These are phyloP conservation scores for Saccharomycopsis oosterbeekiorum DNA, from an alignment of 805 yeast species.

Conservation along the genomic window DNA sequence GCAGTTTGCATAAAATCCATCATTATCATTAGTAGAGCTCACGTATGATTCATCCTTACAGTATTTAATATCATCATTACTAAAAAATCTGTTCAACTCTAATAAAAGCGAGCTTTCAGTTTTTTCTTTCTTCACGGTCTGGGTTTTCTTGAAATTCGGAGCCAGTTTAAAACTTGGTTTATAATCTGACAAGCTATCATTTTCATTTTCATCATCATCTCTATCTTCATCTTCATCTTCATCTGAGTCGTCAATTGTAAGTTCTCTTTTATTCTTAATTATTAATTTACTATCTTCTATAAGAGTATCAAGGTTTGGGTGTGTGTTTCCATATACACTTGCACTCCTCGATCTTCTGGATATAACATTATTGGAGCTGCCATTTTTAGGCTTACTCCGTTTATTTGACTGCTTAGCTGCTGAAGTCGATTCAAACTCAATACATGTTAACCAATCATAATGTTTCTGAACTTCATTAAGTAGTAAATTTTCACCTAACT, in stretches of 20 bases:
- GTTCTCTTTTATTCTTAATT: neutral
- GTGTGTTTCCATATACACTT: neutral
- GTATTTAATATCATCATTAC: neutral
- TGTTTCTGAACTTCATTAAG: constrained; percentile 12
- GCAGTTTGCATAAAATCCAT: neutral
- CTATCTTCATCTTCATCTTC: neutral
- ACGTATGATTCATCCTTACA: neutral
- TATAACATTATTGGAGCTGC: neutral
- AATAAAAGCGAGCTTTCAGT: neutral
- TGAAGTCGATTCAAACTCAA: neutral
- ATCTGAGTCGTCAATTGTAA: neutral
- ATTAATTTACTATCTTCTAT: neutral
- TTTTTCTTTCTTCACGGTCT: neutral
- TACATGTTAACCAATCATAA: constrained; percentile 11
- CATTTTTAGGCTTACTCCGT: neutral
- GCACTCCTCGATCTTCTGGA: neutral
- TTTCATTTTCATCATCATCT: neutral
- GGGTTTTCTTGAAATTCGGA: neutral
- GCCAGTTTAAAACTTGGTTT: neutral
- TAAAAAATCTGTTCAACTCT: constrained; percentile 3
- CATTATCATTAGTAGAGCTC: neutral
- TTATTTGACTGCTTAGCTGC: neutral
- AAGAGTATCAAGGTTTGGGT: neutral
- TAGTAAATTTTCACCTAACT: constrained; percentile 5
- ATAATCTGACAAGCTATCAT: neutral